Conservation (phyloP, 306 rosid genomes). For the Prunus kanzakura region DNA sequence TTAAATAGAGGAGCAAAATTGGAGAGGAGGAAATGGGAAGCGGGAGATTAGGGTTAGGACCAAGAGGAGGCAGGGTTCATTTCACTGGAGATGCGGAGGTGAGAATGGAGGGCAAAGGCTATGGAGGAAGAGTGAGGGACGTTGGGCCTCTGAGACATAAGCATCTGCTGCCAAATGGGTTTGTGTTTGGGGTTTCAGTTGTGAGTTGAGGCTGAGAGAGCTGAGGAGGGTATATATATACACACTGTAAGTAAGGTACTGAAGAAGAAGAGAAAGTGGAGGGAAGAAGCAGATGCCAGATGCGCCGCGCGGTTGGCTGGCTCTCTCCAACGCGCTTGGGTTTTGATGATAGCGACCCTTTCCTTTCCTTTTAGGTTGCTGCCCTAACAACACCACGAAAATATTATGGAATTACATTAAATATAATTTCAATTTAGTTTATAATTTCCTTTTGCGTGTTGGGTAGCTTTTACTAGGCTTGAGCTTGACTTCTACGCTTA, state of each 20-base stretch:
- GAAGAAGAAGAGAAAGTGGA: neutral
- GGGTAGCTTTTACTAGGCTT: neutral
- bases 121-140: constrained; percentile 52
- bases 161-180: neutral
- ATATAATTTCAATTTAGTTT: no score
- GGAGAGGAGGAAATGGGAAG: neutral
- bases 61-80: constrained; percentile 24
- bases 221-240: neutral
- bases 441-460: neutral
- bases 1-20: neutral
- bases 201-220: neutral
- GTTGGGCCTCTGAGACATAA: constrained; percentile 43
- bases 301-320: neutral
- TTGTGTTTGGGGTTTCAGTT: neutral
- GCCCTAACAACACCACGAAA: no score
- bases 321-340: constrained; percentile 5
- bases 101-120: constrained; percentile 39
- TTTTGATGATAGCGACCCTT: neutral
- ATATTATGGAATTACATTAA: no score
- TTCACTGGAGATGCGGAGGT: constrained; percentile 31
- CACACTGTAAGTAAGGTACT: neutral
- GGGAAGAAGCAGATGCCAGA: neutral
- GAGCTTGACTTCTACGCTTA: neutral
- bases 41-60: neutral
- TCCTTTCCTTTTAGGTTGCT: neutral